Evolutionary conservation across 495 filamentous ascomycete genomes (phyloP).

Genomic region (Xylaria longipes): DNA sequence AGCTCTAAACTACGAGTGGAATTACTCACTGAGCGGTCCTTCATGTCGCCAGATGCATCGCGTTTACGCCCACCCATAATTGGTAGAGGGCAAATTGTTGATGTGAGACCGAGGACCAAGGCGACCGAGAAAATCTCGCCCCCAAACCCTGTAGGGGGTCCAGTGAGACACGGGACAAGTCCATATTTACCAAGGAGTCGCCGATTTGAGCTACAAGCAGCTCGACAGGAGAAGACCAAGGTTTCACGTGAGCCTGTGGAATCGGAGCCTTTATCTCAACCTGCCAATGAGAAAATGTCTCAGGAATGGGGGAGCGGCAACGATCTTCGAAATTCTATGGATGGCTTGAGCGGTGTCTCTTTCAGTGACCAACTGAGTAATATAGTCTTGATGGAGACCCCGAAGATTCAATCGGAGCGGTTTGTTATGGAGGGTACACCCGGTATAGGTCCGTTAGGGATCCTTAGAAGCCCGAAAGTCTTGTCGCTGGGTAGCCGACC

Average conservation of each 20-base stretch:
- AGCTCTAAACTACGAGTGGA: background rate
- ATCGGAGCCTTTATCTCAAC: background rate
- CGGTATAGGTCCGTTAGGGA: background rate
- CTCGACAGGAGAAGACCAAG: background rate
- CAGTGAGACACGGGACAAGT: background rate
- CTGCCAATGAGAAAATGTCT: background rate
- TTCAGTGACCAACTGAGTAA: background rate
- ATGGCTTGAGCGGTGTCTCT: background rate
- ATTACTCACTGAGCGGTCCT: background rate
- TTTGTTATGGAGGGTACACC: background rate
- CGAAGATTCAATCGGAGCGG: background rate
- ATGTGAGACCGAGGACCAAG: slow-evolving; percentile 11
- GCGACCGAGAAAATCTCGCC: background rate
- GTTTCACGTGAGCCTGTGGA: background rate
- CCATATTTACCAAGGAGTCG: slow-evolving; percentile 2
- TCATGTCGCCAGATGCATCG: background rate
- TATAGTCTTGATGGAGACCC: background rate
- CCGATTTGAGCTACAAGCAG: background rate
- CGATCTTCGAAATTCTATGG: background rate
- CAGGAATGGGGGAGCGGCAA: background rate
- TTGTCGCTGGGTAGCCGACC: background rate
- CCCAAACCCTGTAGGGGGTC: background rate
- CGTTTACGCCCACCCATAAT: background rate
- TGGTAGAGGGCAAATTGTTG: slow-evolving; percentile 8
- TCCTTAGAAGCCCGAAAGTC: background rate